Evolutionary conservation across 805 yeast species (phyloP), one percentile per base, ranked within the genome.

Genomic region (Torulaspora delbrueckii): DNA sequence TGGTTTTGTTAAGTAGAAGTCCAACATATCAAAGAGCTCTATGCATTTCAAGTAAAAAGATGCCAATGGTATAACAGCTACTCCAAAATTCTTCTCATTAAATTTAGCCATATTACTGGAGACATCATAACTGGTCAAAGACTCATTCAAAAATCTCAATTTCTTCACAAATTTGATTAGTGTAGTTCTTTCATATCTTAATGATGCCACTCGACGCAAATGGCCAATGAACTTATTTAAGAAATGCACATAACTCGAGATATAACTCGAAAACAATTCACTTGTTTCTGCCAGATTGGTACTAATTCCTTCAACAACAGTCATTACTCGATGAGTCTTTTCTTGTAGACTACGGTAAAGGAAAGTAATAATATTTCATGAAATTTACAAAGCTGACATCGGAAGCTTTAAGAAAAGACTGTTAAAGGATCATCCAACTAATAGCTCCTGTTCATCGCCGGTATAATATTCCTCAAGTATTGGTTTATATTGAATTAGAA

Each of bases 111-210:
- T 30, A 23, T 36, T 30, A 6, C 43, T 28, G 3, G 24, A 28
- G 7, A 57, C 35, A 16, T 53, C 45, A 24, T 47, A 45, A 2
- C 34, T 42, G 8, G 47, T 25, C 25, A 65, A 45, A 10, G 55
- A 48, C 28, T 65, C 67, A 42, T 62, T 62, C 38, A 60, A 54
- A 36, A 59, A 65, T 46, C 69, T 54, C 30, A 65, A 37, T 43
- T 65, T 65, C 54, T 65, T 65, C 12, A 65, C 68, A 40, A 52
- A 61, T 45, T 65, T 65, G 46, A 65, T 65, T 46, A 65, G 46
- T 8, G 60, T 54, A 10, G 61, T 58, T 46, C 69, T 57, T 41
- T 64, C 68, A 40, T 59, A 63, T 35, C 62, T 57, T 27, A 65
- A 40, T 16, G 66, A 46, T 5, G 63, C 51, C 12, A 56, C 64